Percentiles rank a stretch among this genome's conserved stretches.
Evolutionary conservation across 345 rosid genomes (phyloP).

Genomic region (Citrus mangshanensis): DNA sequence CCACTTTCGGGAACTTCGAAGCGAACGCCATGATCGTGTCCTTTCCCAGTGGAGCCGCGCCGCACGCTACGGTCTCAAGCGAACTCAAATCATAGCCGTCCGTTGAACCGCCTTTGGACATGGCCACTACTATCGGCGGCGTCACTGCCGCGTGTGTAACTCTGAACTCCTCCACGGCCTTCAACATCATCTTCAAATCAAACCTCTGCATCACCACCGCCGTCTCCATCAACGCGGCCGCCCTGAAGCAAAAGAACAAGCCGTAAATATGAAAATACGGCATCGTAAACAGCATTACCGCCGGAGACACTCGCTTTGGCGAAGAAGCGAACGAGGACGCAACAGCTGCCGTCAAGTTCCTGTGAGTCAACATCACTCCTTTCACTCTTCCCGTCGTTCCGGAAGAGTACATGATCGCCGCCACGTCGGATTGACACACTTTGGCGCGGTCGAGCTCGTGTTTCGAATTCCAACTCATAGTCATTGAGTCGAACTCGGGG

Average conservation of each 20-base stretch:
- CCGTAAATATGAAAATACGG: conserved; percentile 31
- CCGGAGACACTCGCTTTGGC: conserved; percentile 9
- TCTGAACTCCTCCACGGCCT: conserved; percentile 21
- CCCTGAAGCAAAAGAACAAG: conserved; percentile 16
- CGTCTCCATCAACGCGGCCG: conserved; percentile 26
- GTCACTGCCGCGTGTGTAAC: conserved; percentile 19
- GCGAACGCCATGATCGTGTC: conserved; percentile 20
- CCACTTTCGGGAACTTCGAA: conserved; percentile 17
- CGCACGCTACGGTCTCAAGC: conserved; percentile 6
- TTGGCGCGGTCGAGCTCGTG: neutral
- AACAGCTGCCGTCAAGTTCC: conserved; percentile 18
- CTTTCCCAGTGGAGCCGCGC: conserved; percentile 34
- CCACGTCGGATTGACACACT: conserved; percentile 27
- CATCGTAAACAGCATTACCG: conserved; percentile 19
- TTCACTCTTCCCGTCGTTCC: conserved; percentile 40
- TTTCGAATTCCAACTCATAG: neutral
- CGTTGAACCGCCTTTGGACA: conserved; percentile 11
- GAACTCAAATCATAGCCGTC: conserved; percentile 24
- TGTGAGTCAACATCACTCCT: conserved; percentile 39
- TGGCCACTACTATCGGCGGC: conserved; percentile 28
- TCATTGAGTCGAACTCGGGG: conserved; percentile 19
- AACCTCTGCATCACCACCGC: conserved; percentile 33
- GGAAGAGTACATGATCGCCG: conserved; percentile 36
- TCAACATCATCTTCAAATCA: conserved; percentile 25
- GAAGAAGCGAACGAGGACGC: neutral